Conservation (phyloP, 2,329 filamentous ascomycete genomes). For the Fusarium sp. region DNA sequence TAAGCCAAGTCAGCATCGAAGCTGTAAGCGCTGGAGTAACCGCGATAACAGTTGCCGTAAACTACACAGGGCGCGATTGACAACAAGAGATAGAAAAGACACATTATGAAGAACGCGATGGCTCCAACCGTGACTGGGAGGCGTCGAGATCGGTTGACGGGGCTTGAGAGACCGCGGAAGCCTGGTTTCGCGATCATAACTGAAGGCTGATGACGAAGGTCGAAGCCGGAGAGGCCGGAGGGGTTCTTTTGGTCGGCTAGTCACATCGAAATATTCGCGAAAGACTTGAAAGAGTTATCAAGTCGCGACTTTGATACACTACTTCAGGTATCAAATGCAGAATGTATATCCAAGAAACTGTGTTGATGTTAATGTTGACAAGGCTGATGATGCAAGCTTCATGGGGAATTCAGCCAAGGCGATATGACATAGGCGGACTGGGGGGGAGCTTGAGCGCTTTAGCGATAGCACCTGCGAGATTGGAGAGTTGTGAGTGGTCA, state of each 20-base stretch:
- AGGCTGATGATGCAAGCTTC: conserved; percentile 30
- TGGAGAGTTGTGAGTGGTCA: conserved; percentile 22
- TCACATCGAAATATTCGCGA: conserved; percentile 33
- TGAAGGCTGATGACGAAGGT: conserved; percentile 11
- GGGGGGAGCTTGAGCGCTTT: conserved; percentile 36
- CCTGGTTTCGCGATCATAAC: conserved; percentile 37
- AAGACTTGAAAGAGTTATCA: neutral
- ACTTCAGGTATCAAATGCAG: neutral
- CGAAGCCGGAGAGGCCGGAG: conserved; percentile 32
- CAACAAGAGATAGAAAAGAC: conserved; percentile 43
- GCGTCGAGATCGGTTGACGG: conserved; percentile 29
- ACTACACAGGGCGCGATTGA: conserved; percentile 46
- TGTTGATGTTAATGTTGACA: conserved; percentile 17
- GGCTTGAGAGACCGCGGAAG: conserved; percentile 29
- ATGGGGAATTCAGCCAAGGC: conserved; percentile 2
- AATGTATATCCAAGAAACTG: neutral
- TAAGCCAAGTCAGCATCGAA: conserved; percentile 54
- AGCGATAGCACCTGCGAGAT: conserved; percentile 25
- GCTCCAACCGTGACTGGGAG: conserved; percentile 35
- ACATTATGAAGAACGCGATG: conserved; percentile 42
- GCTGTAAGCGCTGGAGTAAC: conserved; percentile 51
- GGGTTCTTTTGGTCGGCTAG: conserved; percentile 32
- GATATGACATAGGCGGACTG: conserved; percentile 19
- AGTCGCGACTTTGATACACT: neutral
- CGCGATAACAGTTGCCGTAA: conserved; percentile 45